Evolutionary conservation across 768 basidiomycete genomes (phyloP).

Genomic region (Amylocystis lapponica): DNA sequence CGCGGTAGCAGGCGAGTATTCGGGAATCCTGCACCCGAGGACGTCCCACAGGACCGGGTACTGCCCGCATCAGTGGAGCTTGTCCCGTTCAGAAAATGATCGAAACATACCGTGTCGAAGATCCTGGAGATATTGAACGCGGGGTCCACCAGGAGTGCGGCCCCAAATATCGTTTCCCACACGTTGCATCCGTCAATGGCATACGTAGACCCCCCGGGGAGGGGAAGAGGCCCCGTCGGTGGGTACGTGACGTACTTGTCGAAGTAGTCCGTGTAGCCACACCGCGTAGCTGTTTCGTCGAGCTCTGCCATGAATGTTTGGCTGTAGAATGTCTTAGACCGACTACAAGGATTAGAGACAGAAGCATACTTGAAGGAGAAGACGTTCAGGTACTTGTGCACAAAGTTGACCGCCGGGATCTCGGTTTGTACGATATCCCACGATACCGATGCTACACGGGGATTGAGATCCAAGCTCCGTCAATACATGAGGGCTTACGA

Average conservation of each 20-base stretch:
- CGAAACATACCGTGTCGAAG: conserved; percentile 52
- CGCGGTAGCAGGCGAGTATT: conserved; percentile 61
- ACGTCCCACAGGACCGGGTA: conserved; percentile 75
- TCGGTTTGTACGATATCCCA: conserved; percentile 57
- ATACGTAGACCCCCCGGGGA: conserved; percentile 52
- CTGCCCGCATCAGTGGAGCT: conserved; percentile 8
- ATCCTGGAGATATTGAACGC: conserved; percentile 77
- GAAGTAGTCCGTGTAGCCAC: conserved; percentile 60
- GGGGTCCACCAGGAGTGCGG: conserved; percentile 58
- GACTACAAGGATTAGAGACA: neutral
- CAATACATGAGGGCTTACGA: conserved; percentile 37
- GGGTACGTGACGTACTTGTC: conserved; percentile 62
- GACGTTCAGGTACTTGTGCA: conserved; percentile 63
- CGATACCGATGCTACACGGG: conserved; percentile 29
- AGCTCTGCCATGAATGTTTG: conserved; percentile 57
- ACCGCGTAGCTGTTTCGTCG: conserved; percentile 44
- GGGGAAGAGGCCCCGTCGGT: conserved; percentile 52
- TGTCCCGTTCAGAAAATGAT: neutral
- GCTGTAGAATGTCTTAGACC: conserved; percentile 28
- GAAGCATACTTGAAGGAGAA: conserved; percentile 66
- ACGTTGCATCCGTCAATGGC: conserved; percentile 53
- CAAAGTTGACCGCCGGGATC: conserved; percentile 70
- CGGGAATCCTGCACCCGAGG: conserved; percentile 61
- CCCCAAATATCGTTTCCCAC: conserved; percentile 61
- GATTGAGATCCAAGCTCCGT: neutral